phyloP scores from a whole-genome alignment of 768 basidiomycete genomes.

The Mycena vitilis region DNA sequence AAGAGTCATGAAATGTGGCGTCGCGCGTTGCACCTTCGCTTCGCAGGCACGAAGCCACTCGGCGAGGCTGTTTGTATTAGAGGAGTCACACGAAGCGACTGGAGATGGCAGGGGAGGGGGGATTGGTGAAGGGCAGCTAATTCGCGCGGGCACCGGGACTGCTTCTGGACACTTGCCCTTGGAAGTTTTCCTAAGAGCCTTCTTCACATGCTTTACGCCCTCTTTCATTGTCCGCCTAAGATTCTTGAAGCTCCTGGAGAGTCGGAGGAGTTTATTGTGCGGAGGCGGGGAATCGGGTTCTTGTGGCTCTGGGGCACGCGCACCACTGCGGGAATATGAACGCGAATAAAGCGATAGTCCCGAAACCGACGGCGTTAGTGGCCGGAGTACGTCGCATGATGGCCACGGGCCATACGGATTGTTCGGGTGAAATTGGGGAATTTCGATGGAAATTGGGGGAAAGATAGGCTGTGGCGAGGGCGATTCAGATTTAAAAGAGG shows the following conservation, averaged over 20 bases:
- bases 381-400: conserved; percentile 53
- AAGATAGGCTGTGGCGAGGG: conserved; percentile 23
- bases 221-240: conserved; percentile 41
- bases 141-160: conserved; percentile 36
- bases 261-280: conserved; percentile 36
- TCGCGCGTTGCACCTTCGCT: conserved; percentile 40
- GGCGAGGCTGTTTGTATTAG: conserved; percentile 55
- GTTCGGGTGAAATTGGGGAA: conserved; percentile 60
- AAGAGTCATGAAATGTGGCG: conserved; percentile 50
- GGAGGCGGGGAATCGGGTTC: conserved; percentile 27
- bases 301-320: conserved; percentile 54
- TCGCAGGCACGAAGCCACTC: conserved; percentile 48
- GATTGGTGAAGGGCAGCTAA: conserved; percentile 36
- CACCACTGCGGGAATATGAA: conserved; percentile 50
- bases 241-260: conserved; percentile 49
- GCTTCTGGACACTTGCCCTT: conserved; percentile 40
- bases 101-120: conserved; percentile 36
- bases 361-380: conserved; percentile 51
- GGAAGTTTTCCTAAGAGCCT: conserved; percentile 37
- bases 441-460: conserved; percentile 43
- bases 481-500: conserved; percentile 20
- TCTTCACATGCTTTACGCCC: conserved; percentile 43
- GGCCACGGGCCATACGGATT: conserved; percentile 69
- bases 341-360: conserved; percentile 42
- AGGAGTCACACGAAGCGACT: conserved; percentile 39